phyloP scores from a whole-genome alignment of 768 basidiomycete species.

The Boletellus emodensis region DNA sequence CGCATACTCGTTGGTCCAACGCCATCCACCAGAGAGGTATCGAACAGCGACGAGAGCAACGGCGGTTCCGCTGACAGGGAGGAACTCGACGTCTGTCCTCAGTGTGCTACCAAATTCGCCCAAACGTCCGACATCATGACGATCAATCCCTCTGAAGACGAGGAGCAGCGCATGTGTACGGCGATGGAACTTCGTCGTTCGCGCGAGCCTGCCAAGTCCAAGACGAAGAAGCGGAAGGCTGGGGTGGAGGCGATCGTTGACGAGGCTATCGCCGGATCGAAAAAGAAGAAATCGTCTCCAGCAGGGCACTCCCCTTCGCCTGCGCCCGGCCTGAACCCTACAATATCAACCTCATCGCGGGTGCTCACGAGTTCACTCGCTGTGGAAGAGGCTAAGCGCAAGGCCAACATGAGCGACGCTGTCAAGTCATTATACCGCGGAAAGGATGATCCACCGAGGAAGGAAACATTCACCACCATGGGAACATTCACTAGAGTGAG shows the following conservation, averaged over 20 bases:
- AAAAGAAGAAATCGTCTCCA: constrained; percentile 34
- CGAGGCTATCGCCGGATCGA: constrained; percentile 37
- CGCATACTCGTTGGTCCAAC: constrained; percentile 45
- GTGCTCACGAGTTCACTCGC: constrained; percentile 71
- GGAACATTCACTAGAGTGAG: constrained; percentile 88
- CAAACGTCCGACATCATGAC: constrained; percentile 49
- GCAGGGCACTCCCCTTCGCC: constrained; percentile 20
- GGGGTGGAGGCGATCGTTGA: constrained; percentile 24
- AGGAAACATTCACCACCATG: constrained; percentile 91
- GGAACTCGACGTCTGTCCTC: constrained; percentile 64
- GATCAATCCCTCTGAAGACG: constrained; percentile 70
- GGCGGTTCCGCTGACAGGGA: constrained; percentile 18
- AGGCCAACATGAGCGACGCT: constrained; percentile 79
- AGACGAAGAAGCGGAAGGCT: constrained; percentile 62
- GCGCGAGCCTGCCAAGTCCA: constrained; percentile 50
- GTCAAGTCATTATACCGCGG: constrained; percentile 74
- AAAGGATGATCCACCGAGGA: constrained; percentile 52
- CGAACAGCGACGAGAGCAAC: constrained; percentile 28
- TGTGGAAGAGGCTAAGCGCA: constrained; percentile 79
- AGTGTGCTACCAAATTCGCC: constrained; percentile 71
- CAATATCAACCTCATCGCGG: constrained; percentile 53
- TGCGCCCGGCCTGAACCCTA: constrained; percentile 39
- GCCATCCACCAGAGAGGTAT: constrained; percentile 22
- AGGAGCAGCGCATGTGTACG: constrained; percentile 54
- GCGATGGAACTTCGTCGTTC: constrained; percentile 57